Evolutionary conservation across 2,329 filamentous ascomycete species (phyloP), one percentile per base, ranked within the genome.

Genomic region (Colletotrichum salicis): DNA sequence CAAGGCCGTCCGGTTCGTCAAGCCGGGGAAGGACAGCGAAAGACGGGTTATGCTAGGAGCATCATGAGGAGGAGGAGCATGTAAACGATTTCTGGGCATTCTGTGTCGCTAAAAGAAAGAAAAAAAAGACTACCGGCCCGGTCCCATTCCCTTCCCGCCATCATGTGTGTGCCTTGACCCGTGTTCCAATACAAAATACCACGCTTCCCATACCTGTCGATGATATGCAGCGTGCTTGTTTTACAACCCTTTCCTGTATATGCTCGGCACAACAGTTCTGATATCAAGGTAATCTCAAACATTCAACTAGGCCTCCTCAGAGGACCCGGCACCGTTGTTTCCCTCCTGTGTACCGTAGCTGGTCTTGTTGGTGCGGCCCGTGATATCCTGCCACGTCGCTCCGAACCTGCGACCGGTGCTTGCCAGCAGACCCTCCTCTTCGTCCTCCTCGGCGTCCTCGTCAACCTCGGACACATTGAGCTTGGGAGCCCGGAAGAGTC

Each of bases 381-480:
- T 94, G 62, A 97, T 92, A 79, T 97, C 94, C 80, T 96, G 90
- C 95, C 95, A 98, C 1, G 93, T 95, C 5, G 94, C 94, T 55
- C 93, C 92, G 76, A 97, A 95, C 37, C 94, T 88, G 69, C 94
- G 85, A 6, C 94, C 91, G 0, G 95, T 97, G 76, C 90, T 94
- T 0, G 94, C 94, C 58, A 99, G 84, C 60, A 99, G 85, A 12
- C 95, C 94, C 83, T 99, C 96, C 79, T 99, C 96, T 80, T 98
- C 96, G 22, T 96, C 95, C 35, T 92, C 93, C 80, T 97, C 94
- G 19, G 95, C 92, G 78, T 98, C 95, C 73, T 96, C 93, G 75
- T 98, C 96, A 8, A 97, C 81, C 77, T 95, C 91, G 57, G 89
- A 88, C 67, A 96, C 86, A 76, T 96, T 90, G 45, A 97, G 82